Percentiles rank a stretch among this genome's conserved stretches.
These are phyloP conservation scores for Bipolaris sorokiniana DNA, from an alignment of 2,329 filamentous ascomycete genomes.

Conservation along the genomic window DNA sequence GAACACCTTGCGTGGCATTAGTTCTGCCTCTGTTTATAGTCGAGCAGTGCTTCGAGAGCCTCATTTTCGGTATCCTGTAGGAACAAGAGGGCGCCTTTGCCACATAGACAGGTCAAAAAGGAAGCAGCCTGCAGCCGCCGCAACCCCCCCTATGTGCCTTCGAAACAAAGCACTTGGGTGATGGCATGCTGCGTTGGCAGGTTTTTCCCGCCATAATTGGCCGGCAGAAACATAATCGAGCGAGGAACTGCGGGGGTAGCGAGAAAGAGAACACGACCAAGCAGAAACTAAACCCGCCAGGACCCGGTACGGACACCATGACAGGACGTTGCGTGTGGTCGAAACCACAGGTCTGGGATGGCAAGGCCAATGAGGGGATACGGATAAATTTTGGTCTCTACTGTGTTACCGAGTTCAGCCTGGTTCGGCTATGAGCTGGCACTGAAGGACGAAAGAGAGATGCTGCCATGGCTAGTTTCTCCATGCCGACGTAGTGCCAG, in stretches of 20 bases:
- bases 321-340: conserved; percentile 34
- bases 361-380: conserved; percentile 34
- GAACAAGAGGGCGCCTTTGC: conserved; percentile 28
- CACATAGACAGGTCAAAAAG: conserved; percentile 31
- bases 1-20: conserved; percentile 28
- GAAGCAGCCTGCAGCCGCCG: conserved; percentile 29
- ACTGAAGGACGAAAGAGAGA: conserved; percentile 34
- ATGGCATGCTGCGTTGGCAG: conserved; percentile 43
- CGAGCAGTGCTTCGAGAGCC: conserved; percentile 28
- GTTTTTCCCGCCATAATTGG: conserved; percentile 36
- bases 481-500: conserved; percentile 34
- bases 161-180: conserved; percentile 28
- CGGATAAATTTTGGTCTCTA: conserved; percentile 23
- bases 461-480: conserved; percentile 34
- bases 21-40: conserved; percentile 42
- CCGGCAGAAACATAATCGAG: conserved; percentile 30
- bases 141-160: conserved; percentile 29
- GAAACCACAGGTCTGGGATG: conserved; percentile 29
- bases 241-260: conserved; percentile 34
- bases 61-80: conserved; percentile 33
- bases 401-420: conserved; percentile 32
- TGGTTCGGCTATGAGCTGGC: conserved; percentile 43
- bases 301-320: conserved; percentile 39
- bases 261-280: conserved; percentile 30
- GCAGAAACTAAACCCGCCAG: conserved; percentile 32